Base-by-base conservation (phyloP, 768 basidiomycete genomes). In the Polyporus arcularius region DNA sequence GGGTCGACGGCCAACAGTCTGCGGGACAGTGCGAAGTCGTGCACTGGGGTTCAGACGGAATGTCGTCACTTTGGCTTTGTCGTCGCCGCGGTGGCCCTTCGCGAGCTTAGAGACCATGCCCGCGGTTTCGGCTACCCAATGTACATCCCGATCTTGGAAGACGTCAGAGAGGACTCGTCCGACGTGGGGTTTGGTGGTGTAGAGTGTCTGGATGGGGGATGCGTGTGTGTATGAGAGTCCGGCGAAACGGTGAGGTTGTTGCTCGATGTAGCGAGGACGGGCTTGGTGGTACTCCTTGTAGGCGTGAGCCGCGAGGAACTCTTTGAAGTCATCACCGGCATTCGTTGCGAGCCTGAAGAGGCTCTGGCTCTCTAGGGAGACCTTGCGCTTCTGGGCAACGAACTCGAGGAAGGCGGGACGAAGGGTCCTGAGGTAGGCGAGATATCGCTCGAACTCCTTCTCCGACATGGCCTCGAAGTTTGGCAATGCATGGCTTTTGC, bases 391-490 rank as follows among this genome's bases (percentile, higher is more conserved):
- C 31, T 70, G 65, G 46, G 72, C 43, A 58, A 88, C 49, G 61
- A 75, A 85, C 41, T 78, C 63, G 57, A 76, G 65, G 77, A 93
- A 93, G 4, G 76, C 69, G 2, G 83, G 79, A 3, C 90, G 82
- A 53, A 81, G 68, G 16, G 74, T 62, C 32, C 90, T 84, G 49
- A 92, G 74, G 57, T 80, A 80, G n/a, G 74, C 65, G 43, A 92
- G 73, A 71, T 90, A 89, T 9, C 74, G 72, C 49, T 78, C 67
- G 75, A 92, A 92, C 66, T 86, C 74, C 43, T 68, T 70, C 6
- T 78, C 78, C 14, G 79, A 72, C 89, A 93, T 92, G 39, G 81
- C 78, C 26, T 82, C 68, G 64, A 87, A 73, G 68, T 90, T 90
- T 1, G 76, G 79, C 6, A 65, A 50, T 4, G 67, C 67, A 26